A percentile compares a stretch with the other conserved stretches of the same genome.
phyloP scores from a whole-genome alignment of 169 alveolate species.

The Perkinsus marinus region DNA sequence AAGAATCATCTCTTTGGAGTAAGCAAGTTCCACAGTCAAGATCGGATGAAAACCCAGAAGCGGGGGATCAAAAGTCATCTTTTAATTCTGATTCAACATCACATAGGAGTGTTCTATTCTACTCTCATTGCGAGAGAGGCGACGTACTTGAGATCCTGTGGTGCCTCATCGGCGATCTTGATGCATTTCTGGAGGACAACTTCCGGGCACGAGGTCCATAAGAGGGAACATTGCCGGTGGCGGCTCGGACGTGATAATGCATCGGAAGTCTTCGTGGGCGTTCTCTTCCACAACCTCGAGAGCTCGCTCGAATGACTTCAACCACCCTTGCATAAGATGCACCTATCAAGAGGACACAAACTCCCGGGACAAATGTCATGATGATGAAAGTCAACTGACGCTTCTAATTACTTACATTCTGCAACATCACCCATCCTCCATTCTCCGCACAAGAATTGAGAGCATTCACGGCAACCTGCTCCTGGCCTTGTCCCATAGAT shows the following conservation, averaged over 20 bases:
- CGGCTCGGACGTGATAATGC: constrained; percentile 85
- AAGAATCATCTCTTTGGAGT: too few relatives aligned
- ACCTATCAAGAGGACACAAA: constrained; percentile 2
- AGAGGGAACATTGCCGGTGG: constrained; percentile 69
- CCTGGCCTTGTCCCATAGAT: constrained; percentile 96
- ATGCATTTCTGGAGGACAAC: constrained; percentile 72
- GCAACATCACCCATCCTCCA: constrained; percentile 88
- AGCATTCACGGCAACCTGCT: constrained; percentile 80
- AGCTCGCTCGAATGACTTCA: constrained; percentile 70
- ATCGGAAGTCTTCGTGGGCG: constrained; percentile 71
- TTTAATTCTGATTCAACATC: too few relatives aligned
- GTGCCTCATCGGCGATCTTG: constrained; percentile 87
- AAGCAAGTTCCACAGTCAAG: too few relatives aligned
- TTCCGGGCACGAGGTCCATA: constrained; percentile 75
- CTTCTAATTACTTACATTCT: constrained; percentile 44
- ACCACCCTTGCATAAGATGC: constrained; percentile 86
- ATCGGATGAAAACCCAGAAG: too few relatives aligned
- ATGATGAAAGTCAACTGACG: too few relatives aligned
- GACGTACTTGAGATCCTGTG: constrained; percentile 69
- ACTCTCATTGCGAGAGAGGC: not conserved
- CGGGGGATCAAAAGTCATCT: too few relatives aligned
- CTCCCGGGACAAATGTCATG: too few relatives aligned
- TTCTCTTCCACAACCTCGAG: constrained; percentile 60
- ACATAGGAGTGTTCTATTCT: too few relatives aligned
- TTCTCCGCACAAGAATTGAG: constrained; percentile 72